Percentiles rank a stretch among this genome's conserved stretches.
Conservation (phyloP, 1,139 yeast species). For the Pichia sp. region DNA sequence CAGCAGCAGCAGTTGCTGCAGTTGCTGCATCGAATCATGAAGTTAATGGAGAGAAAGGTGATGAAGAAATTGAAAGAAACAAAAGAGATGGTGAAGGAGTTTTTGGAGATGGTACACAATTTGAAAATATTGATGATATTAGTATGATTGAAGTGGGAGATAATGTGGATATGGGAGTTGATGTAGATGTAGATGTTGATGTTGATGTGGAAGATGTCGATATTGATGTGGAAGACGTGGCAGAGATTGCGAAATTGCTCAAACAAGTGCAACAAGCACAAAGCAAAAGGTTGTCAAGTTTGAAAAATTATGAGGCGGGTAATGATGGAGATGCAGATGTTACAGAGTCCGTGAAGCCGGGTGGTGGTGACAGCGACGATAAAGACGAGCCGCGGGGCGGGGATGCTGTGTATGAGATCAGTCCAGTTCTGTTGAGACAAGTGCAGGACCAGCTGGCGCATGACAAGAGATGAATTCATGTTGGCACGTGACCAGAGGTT, state of each 20-base stretch:
- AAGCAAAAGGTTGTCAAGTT: slow-evolving; percentile 3
- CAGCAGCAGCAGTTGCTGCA: slow-evolving; percentile 16
- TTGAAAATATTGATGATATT: slow-evolving; percentile 6
- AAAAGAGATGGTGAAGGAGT: not conserved
- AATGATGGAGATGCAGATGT: not conserved
- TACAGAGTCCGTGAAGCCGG: too few relatives aligned
- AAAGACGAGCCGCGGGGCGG: too few relatives aligned
- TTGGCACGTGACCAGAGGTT: too few relatives aligned
- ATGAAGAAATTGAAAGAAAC: not conserved
- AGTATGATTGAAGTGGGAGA: slow-evolving; percentile 1
- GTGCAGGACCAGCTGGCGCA: too few relatives aligned
- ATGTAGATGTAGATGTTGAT: slow-evolving; percentile 10
- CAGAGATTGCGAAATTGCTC: slow-evolving; percentile 17
- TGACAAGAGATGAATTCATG: too few relatives aligned
- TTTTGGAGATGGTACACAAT: slow-evolving; percentile 2
- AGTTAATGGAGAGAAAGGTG: not conserved
- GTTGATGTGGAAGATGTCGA: slow-evolving; percentile 16
- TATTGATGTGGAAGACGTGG: slow-evolving; percentile 15
- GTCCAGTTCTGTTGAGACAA: too few relatives aligned
- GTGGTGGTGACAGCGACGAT: too few relatives aligned
- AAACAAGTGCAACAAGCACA: slow-evolving; percentile 18
- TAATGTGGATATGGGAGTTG: slow-evolving; percentile 5
- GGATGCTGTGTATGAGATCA: too few relatives aligned
- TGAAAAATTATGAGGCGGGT: slow-evolving; percentile 4
- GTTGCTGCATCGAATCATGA: slow-evolving; percentile 5